phyloP scores from a whole-genome alignment of 345 rosid species.

The Pugionium cornutum region DNA sequence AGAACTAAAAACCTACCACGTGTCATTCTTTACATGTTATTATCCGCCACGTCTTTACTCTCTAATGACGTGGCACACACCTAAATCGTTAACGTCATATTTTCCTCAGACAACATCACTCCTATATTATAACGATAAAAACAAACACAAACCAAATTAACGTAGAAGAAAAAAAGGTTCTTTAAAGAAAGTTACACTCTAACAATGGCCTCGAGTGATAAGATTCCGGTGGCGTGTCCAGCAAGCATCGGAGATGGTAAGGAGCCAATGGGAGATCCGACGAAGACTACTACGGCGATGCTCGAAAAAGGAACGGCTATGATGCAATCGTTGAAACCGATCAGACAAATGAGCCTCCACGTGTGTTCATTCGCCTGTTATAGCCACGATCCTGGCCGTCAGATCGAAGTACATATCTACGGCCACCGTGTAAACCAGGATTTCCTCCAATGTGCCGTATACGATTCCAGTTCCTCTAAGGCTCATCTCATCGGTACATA shows the following conservation, averaged over 20 bases:
- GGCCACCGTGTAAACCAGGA: conserved; percentile 68
- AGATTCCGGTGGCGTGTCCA: conserved; percentile 35
- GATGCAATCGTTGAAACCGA: conserved; percentile 72
- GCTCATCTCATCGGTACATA: conserved; percentile 64
- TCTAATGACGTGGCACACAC: conserved; percentile 9
- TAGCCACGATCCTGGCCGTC: conserved; percentile 75
- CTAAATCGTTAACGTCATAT: background rate
- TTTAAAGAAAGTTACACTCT: background rate
- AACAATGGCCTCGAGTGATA: conserved; percentile 38
- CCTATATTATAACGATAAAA: conserved; percentile 6
- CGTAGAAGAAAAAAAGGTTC: background rate
- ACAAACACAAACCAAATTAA: conserved; percentile 9
- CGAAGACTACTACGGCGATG: conserved; percentile 49
- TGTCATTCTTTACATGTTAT: conserved; percentile 4
- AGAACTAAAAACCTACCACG: background rate
- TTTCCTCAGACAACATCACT: conserved; percentile 10
- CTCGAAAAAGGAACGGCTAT: conserved; percentile 58
- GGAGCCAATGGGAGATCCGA: conserved; percentile 49
- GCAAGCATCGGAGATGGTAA: conserved; percentile 30
- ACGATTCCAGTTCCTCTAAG: conserved; percentile 52
- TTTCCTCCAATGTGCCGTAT: conserved; percentile 82
- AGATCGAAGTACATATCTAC: conserved; percentile 73
- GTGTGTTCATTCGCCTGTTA: conserved; percentile 74
- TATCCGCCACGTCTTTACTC: background rate
- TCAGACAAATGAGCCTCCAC: conserved; percentile 64